Percentiles rank a stretch among this genome's conserved stretches.
Conservation (phyloP, 169 alveolate genomes). For the Pseudocohnilembus persalinus region DNA sequence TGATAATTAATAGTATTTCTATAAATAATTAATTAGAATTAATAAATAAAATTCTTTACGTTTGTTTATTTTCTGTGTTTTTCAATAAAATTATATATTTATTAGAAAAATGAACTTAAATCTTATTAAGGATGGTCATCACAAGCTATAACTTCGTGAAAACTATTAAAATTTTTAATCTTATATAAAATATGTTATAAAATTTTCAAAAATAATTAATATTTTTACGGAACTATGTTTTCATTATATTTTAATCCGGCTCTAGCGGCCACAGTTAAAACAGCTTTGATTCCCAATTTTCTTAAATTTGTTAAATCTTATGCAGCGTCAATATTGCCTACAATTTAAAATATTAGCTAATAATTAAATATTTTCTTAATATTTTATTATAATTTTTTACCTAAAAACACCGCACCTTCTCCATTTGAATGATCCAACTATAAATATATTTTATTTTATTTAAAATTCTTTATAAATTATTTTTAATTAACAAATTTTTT, state of each 20-base stretch:
- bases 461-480: no score
- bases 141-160: not conserved
- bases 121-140: slow-evolving; percentile 12
- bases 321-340: slow-evolving; percentile 28
- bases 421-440: no score
- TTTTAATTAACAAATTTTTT: no score
- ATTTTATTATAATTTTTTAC: no score
- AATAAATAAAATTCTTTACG: not conserved
- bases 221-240: not conserved
- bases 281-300: not conserved
- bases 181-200: no score
- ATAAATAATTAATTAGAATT: not conserved
- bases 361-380: no score
- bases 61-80: slow-evolving; percentile 6
- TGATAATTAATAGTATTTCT: not conserved
- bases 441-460: no score
- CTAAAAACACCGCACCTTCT: no score
- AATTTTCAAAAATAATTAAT: no score
- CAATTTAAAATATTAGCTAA: no score
- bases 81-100: slow-evolving; percentile 2
- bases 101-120: slow-evolving; percentile 14
- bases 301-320: not conserved
- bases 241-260: slow-evolving; percentile 19
- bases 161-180: not conserved
- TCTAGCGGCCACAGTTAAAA: slow-evolving; percentile 19